Base-by-base conservation (phyloP, 495 filamentous ascomycete species). In the Penicillium lividum region DNA sequence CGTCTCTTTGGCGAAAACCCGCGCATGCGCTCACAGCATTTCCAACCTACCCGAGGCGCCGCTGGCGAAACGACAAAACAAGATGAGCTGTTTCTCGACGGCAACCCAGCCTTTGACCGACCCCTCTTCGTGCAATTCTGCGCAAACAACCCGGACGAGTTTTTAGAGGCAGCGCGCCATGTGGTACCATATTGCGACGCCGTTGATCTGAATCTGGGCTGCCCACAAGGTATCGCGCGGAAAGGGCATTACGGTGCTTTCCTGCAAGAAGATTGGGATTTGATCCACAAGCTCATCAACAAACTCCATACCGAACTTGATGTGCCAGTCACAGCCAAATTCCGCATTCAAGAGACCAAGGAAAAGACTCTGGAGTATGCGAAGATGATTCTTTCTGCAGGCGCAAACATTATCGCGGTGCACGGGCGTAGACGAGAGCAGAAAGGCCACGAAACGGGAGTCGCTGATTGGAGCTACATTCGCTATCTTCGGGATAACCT, bases 111-210 rank as follows among this genome's bases (percentile, higher is more conserved):
- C 3, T 70, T 89, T 51, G 94, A 99, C 70, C 84, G 94, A 7
- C 94, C 94, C 4, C 84, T 97, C 7, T 89, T 96, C 67, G 94
- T 97, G 10, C 94, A 99, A 65, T 99, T 99, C 77, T 98, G 95
- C 77, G 86, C 93, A 48, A 98, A 99, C 68, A 79, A 90, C 43
- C 90, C 94, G 0, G 78, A 89, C 33, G 82, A 88, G 49, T 80
- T 98, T 5, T 77, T 97, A 15, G 75, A 79, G 36, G 92, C 93
- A 3, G 93, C 93, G 3, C 77, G 81, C 25, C 78, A 88, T 51
- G 91, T 90, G 0, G 83, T 86, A 3, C 89, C 89, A 0, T 89
- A 90, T 74, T 97, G 92, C 68, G 94, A 99, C 67, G 94, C 93
- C 3, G 89, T 99, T 8, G 95, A 99, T 70, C 76, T 99, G 61